phyloP scores from a whole-genome alignment of 345 rosid genomes.

The Pelargonium nanum region DNA sequence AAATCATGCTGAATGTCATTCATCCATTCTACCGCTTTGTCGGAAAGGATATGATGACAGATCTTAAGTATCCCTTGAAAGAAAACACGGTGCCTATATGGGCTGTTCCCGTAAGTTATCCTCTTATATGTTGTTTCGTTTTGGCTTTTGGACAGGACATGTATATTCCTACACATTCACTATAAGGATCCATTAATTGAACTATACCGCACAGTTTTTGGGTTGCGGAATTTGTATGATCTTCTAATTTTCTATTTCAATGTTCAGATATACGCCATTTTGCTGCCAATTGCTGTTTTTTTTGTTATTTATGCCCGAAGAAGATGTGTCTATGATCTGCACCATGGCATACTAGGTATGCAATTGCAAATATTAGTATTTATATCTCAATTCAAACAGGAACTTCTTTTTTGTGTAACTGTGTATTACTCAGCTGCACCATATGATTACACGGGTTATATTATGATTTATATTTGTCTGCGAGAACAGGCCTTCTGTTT shows the following conservation, averaged over 20 bases:
- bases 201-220: too few species aligned
- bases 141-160: too few species aligned
- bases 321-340: not conserved
- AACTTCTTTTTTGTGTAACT: too few species aligned
- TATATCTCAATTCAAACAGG: too few species aligned
- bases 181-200: too few species aligned
- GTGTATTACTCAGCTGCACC: too few species aligned
- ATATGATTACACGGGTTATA: too few species aligned
- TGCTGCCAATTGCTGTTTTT: not conserved
- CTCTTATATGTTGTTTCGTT: too few species aligned
- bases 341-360: not conserved
- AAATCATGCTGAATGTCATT: not conserved
- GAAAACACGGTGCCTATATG: not conserved
- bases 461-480: not conserved
- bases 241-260: too few species aligned
- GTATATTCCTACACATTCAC: too few species aligned
- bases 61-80: not conserved
- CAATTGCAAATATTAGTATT: too few species aligned
- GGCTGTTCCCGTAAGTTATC: not conserved
- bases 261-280: not conserved
- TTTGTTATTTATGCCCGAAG: not conserved
- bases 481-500: not conserved
- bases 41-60: not conserved
- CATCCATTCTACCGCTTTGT: not conserved
- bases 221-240: too few species aligned